These are phyloP conservation scores for Paxillus involutus DNA, from an alignment of 768 basidiomycete species.

Conservation along the genomic window DNA sequence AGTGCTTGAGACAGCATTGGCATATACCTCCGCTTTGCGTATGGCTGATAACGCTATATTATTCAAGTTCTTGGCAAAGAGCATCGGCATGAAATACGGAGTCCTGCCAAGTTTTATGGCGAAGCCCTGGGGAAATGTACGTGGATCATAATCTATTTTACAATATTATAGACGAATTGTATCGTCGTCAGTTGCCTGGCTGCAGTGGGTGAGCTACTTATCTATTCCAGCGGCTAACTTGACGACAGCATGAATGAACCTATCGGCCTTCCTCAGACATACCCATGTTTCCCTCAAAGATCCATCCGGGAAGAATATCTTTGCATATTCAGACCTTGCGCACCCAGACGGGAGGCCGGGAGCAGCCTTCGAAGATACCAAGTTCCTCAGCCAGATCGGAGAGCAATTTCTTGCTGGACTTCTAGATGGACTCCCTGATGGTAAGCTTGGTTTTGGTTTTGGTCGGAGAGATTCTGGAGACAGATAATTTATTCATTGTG, in stretches of 20 bases:
- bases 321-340: constrained; percentile 68
- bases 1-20: constrained; percentile 83
- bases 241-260: neutral
- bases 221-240: constrained; percentile 7
- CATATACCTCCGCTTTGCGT: constrained; percentile 73
- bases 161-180: constrained; percentile 4
- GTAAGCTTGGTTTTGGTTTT: constrained; percentile 40
- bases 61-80: constrained; percentile 93
- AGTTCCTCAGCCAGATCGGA: constrained; percentile 75
- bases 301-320: constrained; percentile 68
- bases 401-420: constrained; percentile 97
- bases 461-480: neutral
- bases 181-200: constrained; percentile 72
- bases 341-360: constrained; percentile 59
- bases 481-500: neutral
- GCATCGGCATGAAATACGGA: constrained; percentile 84
- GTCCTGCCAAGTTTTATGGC: constrained; percentile 98
- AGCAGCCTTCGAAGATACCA: constrained; percentile 80
- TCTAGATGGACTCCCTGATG: constrained; percentile 84
- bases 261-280: constrained; percentile 50
- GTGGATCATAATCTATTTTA: constrained; percentile 23
- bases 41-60: constrained; percentile 93
- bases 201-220: constrained; percentile 74
- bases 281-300: constrained; percentile 88
- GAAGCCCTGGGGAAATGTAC: constrained; percentile 90